Base-by-base conservation (phyloP, 1,284 basidiomycete species). In the Uromyces viciae-fabae region DNA sequence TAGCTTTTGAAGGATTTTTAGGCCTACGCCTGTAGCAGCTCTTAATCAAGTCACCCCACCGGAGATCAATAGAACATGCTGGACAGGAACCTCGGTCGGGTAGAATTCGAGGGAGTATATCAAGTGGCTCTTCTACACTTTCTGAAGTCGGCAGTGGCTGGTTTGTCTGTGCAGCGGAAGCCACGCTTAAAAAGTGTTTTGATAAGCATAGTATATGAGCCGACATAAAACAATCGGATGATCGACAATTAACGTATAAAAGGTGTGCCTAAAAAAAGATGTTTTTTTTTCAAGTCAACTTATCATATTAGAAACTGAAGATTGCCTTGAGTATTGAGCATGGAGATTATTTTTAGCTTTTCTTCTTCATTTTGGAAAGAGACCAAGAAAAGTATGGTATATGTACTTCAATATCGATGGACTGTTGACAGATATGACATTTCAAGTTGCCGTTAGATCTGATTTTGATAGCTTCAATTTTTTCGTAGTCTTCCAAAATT, bases 11-110 rank as follows among this genome's bases (percentile, higher is more conserved):
- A n/a, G 5, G 33, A 17, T 58, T 58, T 33, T 60, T 40, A n/a
- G 72, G 49, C 52, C 36, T 38, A 19, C 76, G 64, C 31, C 76
- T 52, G 54, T 79, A 79, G 46, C 76, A 79, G 42, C 76, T 36
- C 71, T 79, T 79, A 52, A 72, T 69, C 19, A 79, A 56, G 14
- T 79, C 76, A 42, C 76, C 76, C 76, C 76, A 79, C n/a, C 76
- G 76, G 43, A 79, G 66, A 71, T 79, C 54, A 28, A 43, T 52
- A 25, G 64, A 79, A 28, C 76, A 79, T 0, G 28, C 42, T n/a
- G 76, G 76, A 40, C 76, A 79, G 17, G 8, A 38, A 40, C 76
- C 76, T 25, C 76, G 62, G 38, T 79, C 76, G 14, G 76, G 76
- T 60, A 79, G 38, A 33, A 79, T 42, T 9, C 76, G 76, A 3